These are phyloP conservation scores for Fusarium decemcellulare DNA, from an alignment of 2,329 filamentous ascomycete species.

Conservation along the genomic window DNA sequence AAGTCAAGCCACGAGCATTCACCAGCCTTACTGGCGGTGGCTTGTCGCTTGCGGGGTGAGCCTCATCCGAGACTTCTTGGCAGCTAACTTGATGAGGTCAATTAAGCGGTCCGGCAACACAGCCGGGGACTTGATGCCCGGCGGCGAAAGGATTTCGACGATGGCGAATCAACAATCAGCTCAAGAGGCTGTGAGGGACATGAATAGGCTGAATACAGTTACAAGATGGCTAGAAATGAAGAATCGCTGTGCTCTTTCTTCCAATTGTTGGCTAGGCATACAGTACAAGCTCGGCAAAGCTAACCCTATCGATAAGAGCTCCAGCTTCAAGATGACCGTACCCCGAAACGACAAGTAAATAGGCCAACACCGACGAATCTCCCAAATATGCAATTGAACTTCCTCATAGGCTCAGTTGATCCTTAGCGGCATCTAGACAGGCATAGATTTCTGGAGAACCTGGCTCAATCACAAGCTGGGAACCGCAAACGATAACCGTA, in stretches of 20 bases:
- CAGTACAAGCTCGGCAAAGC: not conserved
- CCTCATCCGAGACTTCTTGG: not conserved
- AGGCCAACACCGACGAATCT: not conserved
- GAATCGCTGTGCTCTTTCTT: not conserved
- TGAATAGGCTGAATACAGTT: too few relatives aligned
- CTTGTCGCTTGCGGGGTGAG: not conserved
- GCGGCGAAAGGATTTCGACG: not conserved
- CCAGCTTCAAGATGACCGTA: not conserved
- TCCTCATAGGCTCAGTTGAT: not conserved
- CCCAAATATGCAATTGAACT: constrained; percentile 1
- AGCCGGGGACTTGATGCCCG: constrained; percentile 12
- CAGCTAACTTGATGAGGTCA: constrained; percentile 17
- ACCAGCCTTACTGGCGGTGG: not conserved
- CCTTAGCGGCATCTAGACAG: not conserved
- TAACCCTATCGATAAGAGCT: constrained; percentile 8
- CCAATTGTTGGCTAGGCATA: not conserved
- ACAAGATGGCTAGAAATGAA: too few relatives aligned
- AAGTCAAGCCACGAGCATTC: too few relatives aligned
- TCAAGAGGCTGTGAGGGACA: too few relatives aligned
- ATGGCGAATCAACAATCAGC: too few relatives aligned
- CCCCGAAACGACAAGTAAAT: constrained; percentile 14
- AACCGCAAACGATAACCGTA: not conserved
- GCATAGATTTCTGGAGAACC: constrained; percentile 4
- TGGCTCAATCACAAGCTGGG: not conserved
- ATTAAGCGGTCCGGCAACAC: constrained; percentile 17